Base-by-base conservation (phyloP, 2,329 filamentous ascomycete species). In the Exophiala mesophila region DNA sequence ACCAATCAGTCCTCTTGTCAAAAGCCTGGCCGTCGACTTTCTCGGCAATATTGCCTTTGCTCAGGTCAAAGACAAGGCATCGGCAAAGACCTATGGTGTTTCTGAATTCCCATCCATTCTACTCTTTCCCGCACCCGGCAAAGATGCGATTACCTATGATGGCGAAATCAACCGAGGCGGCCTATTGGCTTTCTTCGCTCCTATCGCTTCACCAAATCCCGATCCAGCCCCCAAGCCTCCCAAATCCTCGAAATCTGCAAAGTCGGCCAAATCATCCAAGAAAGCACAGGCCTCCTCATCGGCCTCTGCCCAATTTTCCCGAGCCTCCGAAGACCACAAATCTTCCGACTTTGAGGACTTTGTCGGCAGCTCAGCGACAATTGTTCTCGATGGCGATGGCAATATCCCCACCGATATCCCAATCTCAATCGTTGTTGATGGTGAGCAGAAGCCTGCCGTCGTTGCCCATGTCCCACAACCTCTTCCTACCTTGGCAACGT, bases 11-110 rank as follows among this genome's bases (percentile, higher is more conserved):
- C 79, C 88, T 8, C 72, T 95, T 17, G 68, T 96, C 52, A 85
- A 85, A 63, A 82, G 88, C 47, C 65, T 97, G 40, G 89, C 92
- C 5, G 88, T 96, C 56, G 92, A 97, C 61, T 98, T 90, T 64
- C 73, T 92, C 18, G 88, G 82, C 24, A 78, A 79, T 42, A 79
- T 97, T 50, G 74, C 77, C 3, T 73, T 98, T 24, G 90, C 80
- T 6, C 90, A 97, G 65, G 76, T 95, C 41, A 80, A 88, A 44
- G 76, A 83, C 68, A 94, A 89, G 65, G 87, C 96, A 64, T 74
- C 74, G 39, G 76, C 73, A 29, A 76, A 85, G 45, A 77, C 78
- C 44, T 97, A 90, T 59, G 83, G 80, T 29, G 73, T 98, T 47
- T 71, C 75, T 12, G 80, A 82, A 37, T 94, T 87, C 60, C 94